These are phyloP conservation scores for Phytophthora sp. DNA, from an alignment of 352 stramenopile species.

Conservation along the genomic window DNA sequence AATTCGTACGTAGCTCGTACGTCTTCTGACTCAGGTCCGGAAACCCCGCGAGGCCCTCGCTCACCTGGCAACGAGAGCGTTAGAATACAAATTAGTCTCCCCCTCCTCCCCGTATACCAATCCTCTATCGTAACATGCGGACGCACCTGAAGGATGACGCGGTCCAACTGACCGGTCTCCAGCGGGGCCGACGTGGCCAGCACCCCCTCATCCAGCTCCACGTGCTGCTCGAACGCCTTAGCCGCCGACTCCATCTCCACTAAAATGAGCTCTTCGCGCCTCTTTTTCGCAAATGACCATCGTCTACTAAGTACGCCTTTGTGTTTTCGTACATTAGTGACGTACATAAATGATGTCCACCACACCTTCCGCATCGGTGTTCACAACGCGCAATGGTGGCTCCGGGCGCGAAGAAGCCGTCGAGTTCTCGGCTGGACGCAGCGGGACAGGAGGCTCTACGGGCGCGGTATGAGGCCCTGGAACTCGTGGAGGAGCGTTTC, in stretches of 20 bases:
- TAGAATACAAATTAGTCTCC: not conserved
- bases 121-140: not conserved
- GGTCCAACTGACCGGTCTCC: conserved; percentile 48
- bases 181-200: conserved; percentile 69
- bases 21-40: conserved; percentile 51
- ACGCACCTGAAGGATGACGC: conserved; percentile 54
- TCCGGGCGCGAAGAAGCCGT: conserved; percentile 28
- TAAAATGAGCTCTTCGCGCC: conserved; percentile 14
- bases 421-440: conserved; percentile 32
- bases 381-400: conserved; percentile 39
- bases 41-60: conserved; percentile 46
- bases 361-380: not conserved
- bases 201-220: conserved; percentile 70
- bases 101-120: not conserved
- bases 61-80: conserved; percentile 34
- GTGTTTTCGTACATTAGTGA: no score
- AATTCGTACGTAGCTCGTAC: conserved; percentile 49
- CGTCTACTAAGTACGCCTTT: conserved; percentile 2
- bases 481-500: conserved; percentile 60
- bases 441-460: conserved; percentile 27
- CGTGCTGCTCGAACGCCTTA: conserved; percentile 63
- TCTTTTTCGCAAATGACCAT: no score
- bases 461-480: conserved; percentile 39
- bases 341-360: conserved; percentile 13
- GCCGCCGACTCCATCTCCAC: conserved; percentile 35